Evolutionary conservation across 2,329 filamentous ascomycete species (phyloP).

Genomic region (Chaetomium strumarium): DNA sequence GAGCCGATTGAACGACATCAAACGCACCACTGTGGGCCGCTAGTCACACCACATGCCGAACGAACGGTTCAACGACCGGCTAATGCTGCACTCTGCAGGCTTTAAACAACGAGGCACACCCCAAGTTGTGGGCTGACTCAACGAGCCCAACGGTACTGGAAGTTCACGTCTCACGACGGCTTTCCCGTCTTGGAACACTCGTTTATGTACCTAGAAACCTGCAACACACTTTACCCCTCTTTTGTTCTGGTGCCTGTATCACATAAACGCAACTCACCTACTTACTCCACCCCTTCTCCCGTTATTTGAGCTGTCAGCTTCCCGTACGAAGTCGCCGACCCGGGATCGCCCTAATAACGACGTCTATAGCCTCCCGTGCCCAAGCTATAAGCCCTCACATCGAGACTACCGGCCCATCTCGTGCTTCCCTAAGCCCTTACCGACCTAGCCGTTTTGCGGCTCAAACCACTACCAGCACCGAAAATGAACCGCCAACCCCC

Average conservation of each 20-base stretch:
- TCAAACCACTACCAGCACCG: neutral
- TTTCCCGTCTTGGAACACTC: neutral
- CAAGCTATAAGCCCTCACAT: too few species aligned
- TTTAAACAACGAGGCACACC: neutral
- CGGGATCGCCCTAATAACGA: too few species aligned
- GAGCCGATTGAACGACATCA: constrained; percentile 4
- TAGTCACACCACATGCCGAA: constrained; percentile 19
- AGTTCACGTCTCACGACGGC: constrained; percentile 1
- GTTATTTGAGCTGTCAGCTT: neutral
- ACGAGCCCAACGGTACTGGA: neutral
- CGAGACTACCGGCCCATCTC: too few species aligned
- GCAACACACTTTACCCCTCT: neutral
- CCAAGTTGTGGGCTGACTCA: constrained; percentile 2
- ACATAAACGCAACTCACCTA: neutral
- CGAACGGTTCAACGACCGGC: constrained; percentile 2
- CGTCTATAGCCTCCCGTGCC: too few species aligned
- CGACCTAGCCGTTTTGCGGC: neutral
- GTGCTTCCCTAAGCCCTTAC: too few species aligned
- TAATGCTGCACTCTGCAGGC: neutral
- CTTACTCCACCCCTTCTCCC: neutral
- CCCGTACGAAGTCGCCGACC: too few species aligned
- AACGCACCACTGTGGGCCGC: constrained; percentile 17
- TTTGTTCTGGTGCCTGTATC: neutral
- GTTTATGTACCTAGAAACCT: neutral
- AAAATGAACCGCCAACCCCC: constrained; percentile 13